Percentiles rank a stretch among this genome's conserved stretches.
These are phyloP conservation scores for Hymenotorrendiella dingleyae DNA, from an alignment of 2,329 filamentous ascomycete species.

Conservation along the genomic window DNA sequence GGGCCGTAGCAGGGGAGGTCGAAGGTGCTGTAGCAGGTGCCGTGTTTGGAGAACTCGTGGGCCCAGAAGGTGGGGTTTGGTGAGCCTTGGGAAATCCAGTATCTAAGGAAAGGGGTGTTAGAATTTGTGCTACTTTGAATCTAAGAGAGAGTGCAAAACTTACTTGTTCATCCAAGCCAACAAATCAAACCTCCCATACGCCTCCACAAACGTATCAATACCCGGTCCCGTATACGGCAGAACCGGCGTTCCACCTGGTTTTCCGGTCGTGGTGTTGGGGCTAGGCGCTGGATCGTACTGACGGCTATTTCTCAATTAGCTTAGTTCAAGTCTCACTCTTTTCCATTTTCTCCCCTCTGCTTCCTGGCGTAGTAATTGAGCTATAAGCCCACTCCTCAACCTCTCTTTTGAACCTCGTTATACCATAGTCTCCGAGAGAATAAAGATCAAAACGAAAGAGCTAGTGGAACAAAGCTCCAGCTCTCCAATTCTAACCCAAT, in stretches of 20 bases:
- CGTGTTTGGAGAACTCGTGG: slow-evolving; percentile 64
- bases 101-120: slow-evolving; percentile 18
- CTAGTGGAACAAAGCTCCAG: too few relatives aligned
- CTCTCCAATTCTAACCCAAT: too few relatives aligned
- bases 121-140: neutral
- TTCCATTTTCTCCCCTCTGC: neutral
- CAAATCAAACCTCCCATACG: slow-evolving; percentile 53
- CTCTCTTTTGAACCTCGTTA: too few relatives aligned
- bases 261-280: slow-evolving; percentile 58
- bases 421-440: too few relatives aligned
- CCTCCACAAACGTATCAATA: slow-evolving; percentile 52
- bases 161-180: slow-evolving; percentile 59
- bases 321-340: too few relatives aligned
- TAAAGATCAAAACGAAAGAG: too few relatives aligned
- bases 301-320: slow-evolving; percentile 32
- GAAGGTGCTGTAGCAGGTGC: slow-evolving; percentile 62
- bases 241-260: slow-evolving; percentile 45
- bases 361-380: too few relatives aligned
- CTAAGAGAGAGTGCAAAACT: slow-evolving; percentile 1
- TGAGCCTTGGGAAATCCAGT: slow-evolving; percentile 54
- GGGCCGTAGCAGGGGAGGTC: slow-evolving; percentile 60
- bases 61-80: slow-evolving; percentile 57
- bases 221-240: slow-evolving; percentile 51
- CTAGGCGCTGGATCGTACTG: slow-evolving; percentile 58
- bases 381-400: too few relatives aligned